Percentiles rank a stretch among this genome's conserved stretches.
Conservation (phyloP, 139 green algal species). For the Chlamydomonas schloesseri region DNA sequence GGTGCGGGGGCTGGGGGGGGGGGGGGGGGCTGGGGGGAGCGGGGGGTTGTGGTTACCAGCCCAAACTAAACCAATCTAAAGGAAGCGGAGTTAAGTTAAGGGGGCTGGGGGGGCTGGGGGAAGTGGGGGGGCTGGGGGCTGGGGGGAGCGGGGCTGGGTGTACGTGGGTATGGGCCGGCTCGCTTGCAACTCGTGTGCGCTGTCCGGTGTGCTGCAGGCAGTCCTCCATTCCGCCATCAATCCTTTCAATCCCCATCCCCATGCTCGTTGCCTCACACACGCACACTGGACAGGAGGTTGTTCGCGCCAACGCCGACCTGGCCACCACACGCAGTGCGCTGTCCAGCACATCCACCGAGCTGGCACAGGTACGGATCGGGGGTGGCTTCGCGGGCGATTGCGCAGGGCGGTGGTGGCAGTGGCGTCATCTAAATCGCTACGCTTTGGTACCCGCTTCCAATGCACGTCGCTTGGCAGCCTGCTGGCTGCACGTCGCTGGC, state of each 20-base stretch:
- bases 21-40: constrained; percentile 26
- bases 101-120: background rate
- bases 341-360: constrained; percentile 5
- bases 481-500: too few species aligned
- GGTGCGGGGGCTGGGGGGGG: background rate
- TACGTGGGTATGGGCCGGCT: too few species aligned
- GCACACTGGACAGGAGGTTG: constrained; percentile 40
- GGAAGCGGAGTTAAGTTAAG: too few species aligned
- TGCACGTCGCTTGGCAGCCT: too few species aligned
- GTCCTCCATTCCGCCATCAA: background rate
- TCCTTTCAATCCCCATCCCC: background rate
- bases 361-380: background rate
- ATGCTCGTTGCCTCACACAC: too few species aligned
- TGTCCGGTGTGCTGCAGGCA: too few species aligned
- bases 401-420: background rate
- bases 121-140: background rate
- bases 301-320: background rate
- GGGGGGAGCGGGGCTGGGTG: background rate
- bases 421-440: too few species aligned
- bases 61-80: too few species aligned
- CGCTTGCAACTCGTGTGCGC: too few species aligned
- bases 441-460: too few species aligned
- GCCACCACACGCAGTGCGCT: background rate
- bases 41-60: too few species aligned
- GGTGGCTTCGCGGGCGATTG: background rate